phyloP scores from a whole-genome alignment of 768 basidiomycete species.

The Paxillus involutus region DNA sequence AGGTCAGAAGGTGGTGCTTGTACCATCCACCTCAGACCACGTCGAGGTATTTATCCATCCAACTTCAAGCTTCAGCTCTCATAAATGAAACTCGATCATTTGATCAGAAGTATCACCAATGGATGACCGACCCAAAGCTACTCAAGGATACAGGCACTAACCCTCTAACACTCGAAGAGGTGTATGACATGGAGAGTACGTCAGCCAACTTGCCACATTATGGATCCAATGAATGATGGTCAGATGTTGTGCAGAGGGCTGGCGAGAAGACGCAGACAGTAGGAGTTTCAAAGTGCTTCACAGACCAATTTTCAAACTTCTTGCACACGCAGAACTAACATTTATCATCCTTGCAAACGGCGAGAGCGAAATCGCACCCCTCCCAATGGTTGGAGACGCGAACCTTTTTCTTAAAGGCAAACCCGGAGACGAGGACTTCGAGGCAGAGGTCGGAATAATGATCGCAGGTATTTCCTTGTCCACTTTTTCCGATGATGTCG shows the following conservation, averaged over 20 bases:
- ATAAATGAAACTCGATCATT: background rate
- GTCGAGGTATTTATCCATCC: slow-evolving; percentile 26
- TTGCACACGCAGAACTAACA: slow-evolving; percentile 60
- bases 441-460: slow-evolving; percentile 92
- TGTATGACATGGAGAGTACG: slow-evolving; percentile 88
- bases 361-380: slow-evolving; percentile 29
- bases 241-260: slow-evolving; percentile 55
- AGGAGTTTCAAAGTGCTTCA: background rate
- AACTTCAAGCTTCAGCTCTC: background rate
- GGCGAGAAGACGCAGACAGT: slow-evolving; percentile 88
- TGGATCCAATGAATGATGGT: background rate
- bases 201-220: background rate
- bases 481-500: background rate
- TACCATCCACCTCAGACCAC: slow-evolving; percentile 72
- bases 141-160: slow-evolving; percentile 83
- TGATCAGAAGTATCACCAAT: slow-evolving; percentile 74
- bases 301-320: background rate
- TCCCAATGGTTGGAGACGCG: slow-evolving; percentile 88
- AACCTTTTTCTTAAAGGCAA: slow-evolving; percentile 81
- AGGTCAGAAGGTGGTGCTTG: slow-evolving; percentile 68
- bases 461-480: slow-evolving; percentile 62
- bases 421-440: slow-evolving; percentile 43
- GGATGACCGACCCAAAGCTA: slow-evolving; percentile 82
- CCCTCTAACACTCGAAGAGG: slow-evolving; percentile 74
- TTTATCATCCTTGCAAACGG: slow-evolving; percentile 75